Percentiles rank a stretch among this genome's conserved stretches.
Conservation (phyloP, 2,329 filamentous ascomycete species). For the Microsporum ferrugineum region DNA sequence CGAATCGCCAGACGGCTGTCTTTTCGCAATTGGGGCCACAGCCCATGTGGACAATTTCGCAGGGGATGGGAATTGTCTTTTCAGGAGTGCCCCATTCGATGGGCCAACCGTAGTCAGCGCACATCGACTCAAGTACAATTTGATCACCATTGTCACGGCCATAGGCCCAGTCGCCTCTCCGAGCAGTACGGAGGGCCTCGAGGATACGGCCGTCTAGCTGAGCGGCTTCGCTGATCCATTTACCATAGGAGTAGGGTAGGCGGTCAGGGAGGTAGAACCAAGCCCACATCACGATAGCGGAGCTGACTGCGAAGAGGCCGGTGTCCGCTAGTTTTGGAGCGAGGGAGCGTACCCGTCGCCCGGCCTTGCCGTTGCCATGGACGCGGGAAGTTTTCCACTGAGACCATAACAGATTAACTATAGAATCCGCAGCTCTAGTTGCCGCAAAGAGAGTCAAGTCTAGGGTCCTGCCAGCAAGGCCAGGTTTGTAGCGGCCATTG, state of each 20-base stretch:
- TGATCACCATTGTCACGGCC: constrained; percentile 62
- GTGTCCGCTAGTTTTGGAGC: constrained; percentile 48
- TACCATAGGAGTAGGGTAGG: constrained; percentile 62
- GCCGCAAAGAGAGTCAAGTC: constrained; percentile 72
- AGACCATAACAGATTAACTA: constrained; percentile 56
- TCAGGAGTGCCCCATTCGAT: constrained; percentile 61
- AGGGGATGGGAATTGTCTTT: constrained; percentile 60
- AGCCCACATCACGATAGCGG: constrained; percentile 72
- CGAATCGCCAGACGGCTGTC: constrained; percentile 59
- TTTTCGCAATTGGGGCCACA: constrained; percentile 55
- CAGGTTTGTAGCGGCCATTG: constrained; percentile 15
- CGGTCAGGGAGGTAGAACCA: constrained; percentile 68
- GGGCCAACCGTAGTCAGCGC: constrained; percentile 57
- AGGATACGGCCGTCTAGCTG: constrained; percentile 64
- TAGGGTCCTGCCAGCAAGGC: constrained; percentile 59
- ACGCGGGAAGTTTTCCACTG: constrained; percentile 30
- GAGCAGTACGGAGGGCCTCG: constrained; percentile 57
- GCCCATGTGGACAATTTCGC: constrained; percentile 75
- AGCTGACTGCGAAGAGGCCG: constrained; percentile 58
- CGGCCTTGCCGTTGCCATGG: constrained; percentile 19
- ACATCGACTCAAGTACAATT: constrained; percentile 58
- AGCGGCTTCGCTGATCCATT: constrained; percentile 70
- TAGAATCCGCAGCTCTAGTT: constrained; percentile 59
- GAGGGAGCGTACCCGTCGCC: constrained; percentile 29
- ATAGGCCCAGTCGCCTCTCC: constrained; percentile 55